Evolutionary conservation across 768 basidiomycete genomes (phyloP), one percentile per base, ranked within the genome.

Genomic region (Suillus hirtellus): DNA sequence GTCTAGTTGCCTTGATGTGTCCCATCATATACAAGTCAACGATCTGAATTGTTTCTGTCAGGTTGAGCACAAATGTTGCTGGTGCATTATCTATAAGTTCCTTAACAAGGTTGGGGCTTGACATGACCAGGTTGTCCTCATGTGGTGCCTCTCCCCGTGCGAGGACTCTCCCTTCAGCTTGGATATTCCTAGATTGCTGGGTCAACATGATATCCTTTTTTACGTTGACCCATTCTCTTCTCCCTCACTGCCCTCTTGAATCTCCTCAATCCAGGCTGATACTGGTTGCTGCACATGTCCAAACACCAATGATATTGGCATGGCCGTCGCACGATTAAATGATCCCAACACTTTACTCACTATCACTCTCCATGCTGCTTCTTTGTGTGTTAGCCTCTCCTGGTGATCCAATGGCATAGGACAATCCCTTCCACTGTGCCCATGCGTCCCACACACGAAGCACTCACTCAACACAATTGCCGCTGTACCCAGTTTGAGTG

Each of bases 351-450:
- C 37, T 11, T 17, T 47, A 19, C 49, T 60, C 2, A 11, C 10
- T 11, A 60, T 14, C 14, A 31, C n/a, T 11, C 44, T 47, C 59
- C 59, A 60, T 2, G 27, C 59, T 19, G 44, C 35, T 31, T 61
- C 34, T 2, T 61, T 35, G 5, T 5, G 21, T 19, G n/a, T n/a
- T 2, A 55, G 6, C 1, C 50, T 9, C 2, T 46, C 46, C 5
- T 3, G 3, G 9, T 60, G 34, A 1, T 52, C 37, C 2, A 7
- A 8, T 0, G 34, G 47, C 3, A 14, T 1, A 1, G n/a, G 21
- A 21, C 60, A 61, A 7, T 55, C n/a, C 0, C 50, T 5, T n/a
- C 49, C 42, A 11, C 19, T 19, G 2, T 61, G 60, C 0, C 60
- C 21, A 7, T 61, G 60, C 0, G 12, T 52, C 5, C 60, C 34